Conservation (phyloP, 768 basidiomycete genomes). For the Psilocybe subaeruginosa region DNA sequence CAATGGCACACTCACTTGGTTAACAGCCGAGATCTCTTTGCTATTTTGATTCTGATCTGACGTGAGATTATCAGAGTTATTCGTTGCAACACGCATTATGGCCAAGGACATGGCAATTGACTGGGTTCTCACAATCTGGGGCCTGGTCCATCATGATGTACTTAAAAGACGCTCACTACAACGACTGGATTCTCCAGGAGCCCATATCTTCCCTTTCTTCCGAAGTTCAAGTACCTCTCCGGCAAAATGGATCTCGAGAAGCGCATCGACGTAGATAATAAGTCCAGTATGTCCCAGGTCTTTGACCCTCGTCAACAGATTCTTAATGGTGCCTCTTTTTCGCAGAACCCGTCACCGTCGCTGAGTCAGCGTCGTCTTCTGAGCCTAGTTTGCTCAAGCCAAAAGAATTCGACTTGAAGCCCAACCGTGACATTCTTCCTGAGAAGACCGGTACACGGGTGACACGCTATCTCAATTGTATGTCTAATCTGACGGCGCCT, state of each 20-base stretch:
- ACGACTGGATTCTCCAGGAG: slow-evolving; percentile 1
- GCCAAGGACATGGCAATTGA: not conserved
- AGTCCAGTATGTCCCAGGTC: slow-evolving; percentile 1
- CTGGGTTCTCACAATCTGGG: slow-evolving; percentile 4
- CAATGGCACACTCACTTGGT: not conserved
- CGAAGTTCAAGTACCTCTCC: slow-evolving; percentile 5
- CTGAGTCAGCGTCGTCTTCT: slow-evolving; percentile 21
- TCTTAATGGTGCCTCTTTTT: not conserved
- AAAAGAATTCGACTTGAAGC: slow-evolving; percentile 22
- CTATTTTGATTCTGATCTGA: slow-evolving; percentile 1
- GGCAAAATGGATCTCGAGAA: slow-evolving; percentile 21
- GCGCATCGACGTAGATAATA: slow-evolving; percentile 11
- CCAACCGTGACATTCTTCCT: slow-evolving; percentile 31
- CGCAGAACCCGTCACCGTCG: slow-evolving; percentile 1
- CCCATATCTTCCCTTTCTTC: not conserved
- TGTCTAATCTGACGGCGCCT: slow-evolving; percentile 34
- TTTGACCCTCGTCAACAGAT: not conserved
- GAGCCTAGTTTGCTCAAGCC: slow-evolving; percentile 25
- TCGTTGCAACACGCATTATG: not conserved
- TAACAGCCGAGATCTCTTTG: slow-evolving; percentile 7
- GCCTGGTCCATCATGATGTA: slow-evolving; percentile 6
- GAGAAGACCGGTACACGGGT: slow-evolving; percentile 16
- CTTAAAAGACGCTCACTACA: slow-evolving; percentile 11
- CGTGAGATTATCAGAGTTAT: slow-evolving; percentile 1
- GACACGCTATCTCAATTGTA: slow-evolving; percentile 24